Evolutionary conservation across 768 basidiomycete species (phyloP).

Genomic region (Hortiboletus flavorubellus): DNA sequence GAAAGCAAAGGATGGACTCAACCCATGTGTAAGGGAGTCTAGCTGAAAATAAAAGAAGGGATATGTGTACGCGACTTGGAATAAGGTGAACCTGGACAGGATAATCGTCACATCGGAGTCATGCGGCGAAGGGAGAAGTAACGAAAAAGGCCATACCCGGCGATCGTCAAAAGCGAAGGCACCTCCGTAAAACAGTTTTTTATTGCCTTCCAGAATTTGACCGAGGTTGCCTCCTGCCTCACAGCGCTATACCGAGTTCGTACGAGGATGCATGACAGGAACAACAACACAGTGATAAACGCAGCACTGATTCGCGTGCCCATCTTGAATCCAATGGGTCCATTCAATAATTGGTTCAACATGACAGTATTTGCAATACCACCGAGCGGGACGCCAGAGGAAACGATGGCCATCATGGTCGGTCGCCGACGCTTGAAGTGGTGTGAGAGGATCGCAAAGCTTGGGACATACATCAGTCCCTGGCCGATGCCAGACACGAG

Average conservation of each 20-base stretch:
- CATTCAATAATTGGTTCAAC: slow-evolving; percentile 46
- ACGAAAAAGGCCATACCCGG: slow-evolving; percentile 9
- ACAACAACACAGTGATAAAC: slow-evolving; percentile 36
- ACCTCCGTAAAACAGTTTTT: slow-evolving; percentile 24
- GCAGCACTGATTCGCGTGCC: slow-evolving; percentile 39
- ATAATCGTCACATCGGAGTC: background rate
- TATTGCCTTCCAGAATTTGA: slow-evolving; percentile 15
- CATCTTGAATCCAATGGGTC: slow-evolving; percentile 42
- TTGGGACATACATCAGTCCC: slow-evolving; percentile 45
- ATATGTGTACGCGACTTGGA: slow-evolving; percentile 42
- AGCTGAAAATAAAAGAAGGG: slow-evolving; percentile 60
- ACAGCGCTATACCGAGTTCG: slow-evolving; percentile 28
- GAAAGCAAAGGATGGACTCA: slow-evolving; percentile 46
- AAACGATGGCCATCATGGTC: slow-evolving; percentile 42
- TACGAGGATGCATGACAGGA: slow-evolving; percentile 38
- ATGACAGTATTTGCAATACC: slow-evolving; percentile 58
- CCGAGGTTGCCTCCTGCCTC: background rate
- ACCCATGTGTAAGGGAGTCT: slow-evolving; percentile 47
- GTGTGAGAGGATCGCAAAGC: slow-evolving; percentile 41
- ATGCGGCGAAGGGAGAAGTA: background rate
- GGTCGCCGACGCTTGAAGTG: slow-evolving; percentile 42
- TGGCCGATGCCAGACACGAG: slow-evolving; percentile 39
- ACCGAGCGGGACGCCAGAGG: slow-evolving; percentile 51
- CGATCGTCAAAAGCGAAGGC: slow-evolving; percentile 24
- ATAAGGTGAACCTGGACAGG: slow-evolving; percentile 20